Evolutionary conservation across 1,284 basidiomycete species (phyloP), one percentile per base, ranked within the genome.

Genomic region (Heterobasidion occidentale): DNA sequence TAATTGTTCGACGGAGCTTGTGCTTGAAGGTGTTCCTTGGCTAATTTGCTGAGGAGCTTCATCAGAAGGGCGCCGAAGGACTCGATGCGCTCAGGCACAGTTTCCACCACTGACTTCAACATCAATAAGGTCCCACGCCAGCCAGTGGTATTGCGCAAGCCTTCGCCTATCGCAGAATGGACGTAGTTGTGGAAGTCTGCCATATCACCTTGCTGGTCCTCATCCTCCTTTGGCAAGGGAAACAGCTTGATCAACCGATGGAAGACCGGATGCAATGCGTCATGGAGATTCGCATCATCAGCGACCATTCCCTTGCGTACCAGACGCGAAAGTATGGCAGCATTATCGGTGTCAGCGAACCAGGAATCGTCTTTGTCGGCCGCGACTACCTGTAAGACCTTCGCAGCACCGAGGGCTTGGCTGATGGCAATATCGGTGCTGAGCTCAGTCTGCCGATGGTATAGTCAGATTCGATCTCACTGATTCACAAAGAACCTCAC

Each of bases 331-430:
- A 99, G 76, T n/a, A 89, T 80, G 1, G 78, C 71, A 0, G 90
- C 83, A 67, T 98, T 94, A 44, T 78, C 68, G 8, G 71, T 74
- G 65, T 90, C 61, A 15, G 54, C 38, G 36, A 60, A 90, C 96
- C 96, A 99, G 0, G 80, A 71, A 61, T 95, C 89, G 45, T 86
- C 79, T 67, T 96, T 92, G 65, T 92, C 90, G 3, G 86, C 79
- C 2, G 91, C 79, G 50, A 98, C 88, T 17, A 94, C 86, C 58
- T 94, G 89, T 35, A 99, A 80, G 36, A 97, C 92, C 69, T 93
- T 93, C 19, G 94, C 90, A 2, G 93, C 84, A 59, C 92, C 90
- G 58, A 91, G 78, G 12, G 95, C 89, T 62, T 85, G 82, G 7
- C 79, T 76, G 38, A 93, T 73, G 42, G 80, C 77, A 11, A 76